Conservation (phyloP, 352 stramenopile genomes). For the Saprolegnia parasitica region DNA sequence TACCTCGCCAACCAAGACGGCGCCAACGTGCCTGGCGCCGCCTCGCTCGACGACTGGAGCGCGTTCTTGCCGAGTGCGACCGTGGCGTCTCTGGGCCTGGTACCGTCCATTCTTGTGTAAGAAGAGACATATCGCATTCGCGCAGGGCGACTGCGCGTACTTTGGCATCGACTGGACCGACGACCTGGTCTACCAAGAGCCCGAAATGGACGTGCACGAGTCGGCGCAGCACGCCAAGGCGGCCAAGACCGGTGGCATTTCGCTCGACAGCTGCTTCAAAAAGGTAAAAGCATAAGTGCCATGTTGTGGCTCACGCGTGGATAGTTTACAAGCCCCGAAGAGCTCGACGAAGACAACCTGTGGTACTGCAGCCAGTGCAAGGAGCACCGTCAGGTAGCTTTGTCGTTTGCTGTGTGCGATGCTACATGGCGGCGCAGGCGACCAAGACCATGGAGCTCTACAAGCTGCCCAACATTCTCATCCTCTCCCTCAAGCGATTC, state of each 20-base stretch:
- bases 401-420: background rate
- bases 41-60: constrained; percentile 1
- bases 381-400: constrained; percentile 48
- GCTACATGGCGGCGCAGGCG: constrained; percentile 30
- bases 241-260: constrained; percentile 37
- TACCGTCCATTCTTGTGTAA: background rate
- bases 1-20: constrained; percentile 27
- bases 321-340: constrained; percentile 70
- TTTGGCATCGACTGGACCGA: constrained; percentile 26
- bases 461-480: constrained; percentile 71
- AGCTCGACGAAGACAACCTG: constrained; percentile 75
- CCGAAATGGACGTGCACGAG: constrained; percentile 1
- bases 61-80: background rate
- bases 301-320: background rate
- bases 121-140: background rate
- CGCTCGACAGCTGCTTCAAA: constrained; percentile 74
- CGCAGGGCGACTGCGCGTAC: constrained; percentile 12
- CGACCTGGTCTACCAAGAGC: constrained; percentile 21
- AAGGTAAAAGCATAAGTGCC: too few relatives aligned
- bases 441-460: constrained; percentile 80
- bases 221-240: constrained; percentile 3
- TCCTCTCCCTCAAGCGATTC: constrained; percentile 86
- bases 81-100: constrained; percentile 10
- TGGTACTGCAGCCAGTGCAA: constrained; percentile 83
- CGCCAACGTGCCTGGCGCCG: background rate